Base-by-base conservation (phyloP, 306 rosid species). In the Prinsepia uniflora region DNA sequence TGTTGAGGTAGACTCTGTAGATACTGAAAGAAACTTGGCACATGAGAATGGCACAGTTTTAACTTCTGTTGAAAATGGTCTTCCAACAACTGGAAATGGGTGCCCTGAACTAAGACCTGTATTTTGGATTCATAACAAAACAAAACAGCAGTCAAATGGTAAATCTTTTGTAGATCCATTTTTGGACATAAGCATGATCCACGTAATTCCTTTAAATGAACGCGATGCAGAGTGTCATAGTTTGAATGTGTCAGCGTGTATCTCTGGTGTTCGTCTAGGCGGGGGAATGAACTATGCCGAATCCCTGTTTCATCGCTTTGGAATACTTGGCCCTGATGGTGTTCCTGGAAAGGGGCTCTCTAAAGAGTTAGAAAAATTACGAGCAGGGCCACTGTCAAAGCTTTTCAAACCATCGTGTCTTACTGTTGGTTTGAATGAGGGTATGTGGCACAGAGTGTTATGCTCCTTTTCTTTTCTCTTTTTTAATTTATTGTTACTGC, bases 241-340 rank as follows among this genome's bases (percentile, higher is more conserved):
- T 84, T 77, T 93, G 77, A 93, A 83, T 78, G 93, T 87, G 76
- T 88, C 88, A 48, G 96, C 96, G 61, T 90, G 88, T 79, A 76
- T 93, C 62, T 88, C 96, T 58, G 96, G 98, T 11, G 86, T 93
- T 65, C 96, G 96, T 65, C 85, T 90, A 71, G 91, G 96, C 73
- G 98, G 96, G 65, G 98, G 98, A 83, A 93, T 93, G 96, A 93
- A 85, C 80, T 90, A 88, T 77, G 74, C 98, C 81, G 98, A 93
- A 85, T 84, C 96, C 59, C 78, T 93, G 77, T 80, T 93, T 81
- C 98, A 81, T 83, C 83, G 89, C 39, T 90, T 93, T 84, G 98
- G 98, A 80, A 84, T 93, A 79, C 90, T 93, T 80, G 96, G 87
- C 45, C 91, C 92, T 70, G 97, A 90, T 84, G 98, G 98, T 76